Evolutionary conservation across 805 yeast species (phyloP), one percentile per base, ranked within the genome.

Genomic region (Saccharomycopsis guyanensis): DNA sequence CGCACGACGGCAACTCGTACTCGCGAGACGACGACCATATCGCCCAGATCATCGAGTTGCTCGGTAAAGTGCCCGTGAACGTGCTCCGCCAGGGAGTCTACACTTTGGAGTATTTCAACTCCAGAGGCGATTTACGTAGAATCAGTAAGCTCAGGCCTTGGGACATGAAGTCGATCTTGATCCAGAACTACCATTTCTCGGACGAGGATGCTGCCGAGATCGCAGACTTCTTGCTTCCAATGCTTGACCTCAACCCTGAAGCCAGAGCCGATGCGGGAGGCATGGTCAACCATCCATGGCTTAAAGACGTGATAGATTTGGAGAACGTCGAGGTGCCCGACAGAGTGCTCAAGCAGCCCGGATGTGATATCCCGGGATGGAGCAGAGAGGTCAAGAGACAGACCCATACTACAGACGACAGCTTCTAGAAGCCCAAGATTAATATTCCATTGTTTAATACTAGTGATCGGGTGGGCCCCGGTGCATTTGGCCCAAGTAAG

Each of bases 261-360:
- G 62, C 66, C 45, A 72, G 99, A 54, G 91, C 91, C 12, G 98
- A 93, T 66, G 97, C 97, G 1, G 98, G 97, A 16, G 96, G 96
- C 2, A 75, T 88, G 79, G 78, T 86, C 2, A 83, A 86, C 57
- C 96, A 88, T 61, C 80, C 82, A 10, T 88, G 96, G 96, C 59
- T 77, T 23, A 61, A 62, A 4, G 95, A 86, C 59, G 87, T 91
- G 0, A 62, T 76, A 29, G 94, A 94, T 0, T 70, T 83, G 60
- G 93, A 84, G 48, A 71, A 79, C 55, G 76, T 84, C 12, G 67
- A 64, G 3, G 66, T 84, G 3, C 38, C 51, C 3, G 96, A 86
- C 57, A 71, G 96, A 55, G 80, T 80, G 25, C 73, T 81, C 4
- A 86, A 87, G 25, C 82, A 85, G 0, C 65, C 78, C n/a, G 97